These are phyloP conservation scores for Citrus mangshanensis DNA, from an alignment of 345 rosid genomes.

Conservation along the genomic window DNA sequence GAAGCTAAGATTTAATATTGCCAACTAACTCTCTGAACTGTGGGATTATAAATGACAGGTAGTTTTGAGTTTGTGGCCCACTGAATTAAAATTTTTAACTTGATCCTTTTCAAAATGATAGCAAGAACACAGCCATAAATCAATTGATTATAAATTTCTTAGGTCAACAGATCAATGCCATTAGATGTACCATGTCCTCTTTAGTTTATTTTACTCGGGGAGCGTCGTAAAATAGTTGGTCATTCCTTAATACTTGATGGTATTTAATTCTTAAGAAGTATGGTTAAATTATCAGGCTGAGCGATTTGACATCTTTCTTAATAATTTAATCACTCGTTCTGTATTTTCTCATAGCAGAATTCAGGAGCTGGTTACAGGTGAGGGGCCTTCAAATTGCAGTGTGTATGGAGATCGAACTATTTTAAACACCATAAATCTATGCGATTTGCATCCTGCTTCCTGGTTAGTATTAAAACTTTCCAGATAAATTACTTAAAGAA, in stretches of 20 bases:
- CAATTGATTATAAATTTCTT: neutral
- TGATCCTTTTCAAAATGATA: neutral
- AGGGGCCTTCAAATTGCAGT: constrained; percentile 26
- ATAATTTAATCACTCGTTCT: neutral
- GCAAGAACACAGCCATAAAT: neutral
- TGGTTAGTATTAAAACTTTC: constrained; percentile 35
- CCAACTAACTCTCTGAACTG: neutral
- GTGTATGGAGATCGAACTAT: constrained; percentile 41
- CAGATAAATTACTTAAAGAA: neutral
- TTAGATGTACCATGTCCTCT: neutral
- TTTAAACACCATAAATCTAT: constrained; percentile 32
- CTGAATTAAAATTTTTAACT: neutral
- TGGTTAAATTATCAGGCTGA: neutral
- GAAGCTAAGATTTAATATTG: neutral
- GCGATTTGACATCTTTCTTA: neutral
- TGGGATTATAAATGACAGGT: neutral
- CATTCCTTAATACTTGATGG: neutral
- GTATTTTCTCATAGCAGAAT: constrained; percentile 33
- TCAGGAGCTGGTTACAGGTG: constrained; percentile 38
- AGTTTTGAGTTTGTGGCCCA: neutral
- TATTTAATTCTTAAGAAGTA: neutral
- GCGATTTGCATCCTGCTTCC: constrained; percentile 52
- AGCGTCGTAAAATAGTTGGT: neutral
- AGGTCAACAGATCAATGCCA: neutral
- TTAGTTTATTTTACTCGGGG: neutral